Evolutionary conservation across 2,329 filamentous ascomycete species (phyloP).

Genomic region (Didymella keratinophila): DNA sequence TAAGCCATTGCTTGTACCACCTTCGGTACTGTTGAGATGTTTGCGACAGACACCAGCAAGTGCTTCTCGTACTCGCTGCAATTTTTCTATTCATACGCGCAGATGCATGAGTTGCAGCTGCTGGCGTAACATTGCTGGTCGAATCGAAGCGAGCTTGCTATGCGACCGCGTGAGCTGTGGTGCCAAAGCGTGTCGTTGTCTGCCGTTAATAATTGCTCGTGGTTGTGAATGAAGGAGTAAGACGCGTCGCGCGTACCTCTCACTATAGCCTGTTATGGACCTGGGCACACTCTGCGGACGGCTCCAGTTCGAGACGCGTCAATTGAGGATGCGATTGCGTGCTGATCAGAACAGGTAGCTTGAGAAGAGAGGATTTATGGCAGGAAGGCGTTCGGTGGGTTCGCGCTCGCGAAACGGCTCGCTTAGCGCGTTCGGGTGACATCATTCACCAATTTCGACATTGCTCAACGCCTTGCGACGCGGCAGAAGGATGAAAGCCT

Average conservation of each 20-base stretch:
- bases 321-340: not conserved
- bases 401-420: not conserved
- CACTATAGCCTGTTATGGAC: too few species aligned
- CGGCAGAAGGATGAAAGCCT: not conserved
- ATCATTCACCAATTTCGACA: not conserved
- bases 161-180: not conserved
- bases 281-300: not conserved
- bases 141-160: not conserved
- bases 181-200: not conserved
- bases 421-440: not conserved
- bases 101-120: not conserved
- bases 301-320: not conserved
- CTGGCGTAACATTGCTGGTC: not conserved
- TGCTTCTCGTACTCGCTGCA: not conserved
- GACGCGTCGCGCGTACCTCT: not conserved
- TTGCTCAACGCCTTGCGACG: not conserved
- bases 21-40: not conserved
- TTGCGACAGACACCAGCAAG: not conserved
- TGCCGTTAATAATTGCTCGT: not conserved
- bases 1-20: not conserved
- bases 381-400: not conserved
- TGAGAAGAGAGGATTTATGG: not conserved
- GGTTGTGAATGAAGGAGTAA: not conserved
- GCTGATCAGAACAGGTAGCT: not conserved
- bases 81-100: not conserved